Percentiles rank a stretch among this genome's conserved stretches.
phyloP scores from a whole-genome alignment of 164 flowering plant genomes.

The Warburgia ugandensis region DNA sequence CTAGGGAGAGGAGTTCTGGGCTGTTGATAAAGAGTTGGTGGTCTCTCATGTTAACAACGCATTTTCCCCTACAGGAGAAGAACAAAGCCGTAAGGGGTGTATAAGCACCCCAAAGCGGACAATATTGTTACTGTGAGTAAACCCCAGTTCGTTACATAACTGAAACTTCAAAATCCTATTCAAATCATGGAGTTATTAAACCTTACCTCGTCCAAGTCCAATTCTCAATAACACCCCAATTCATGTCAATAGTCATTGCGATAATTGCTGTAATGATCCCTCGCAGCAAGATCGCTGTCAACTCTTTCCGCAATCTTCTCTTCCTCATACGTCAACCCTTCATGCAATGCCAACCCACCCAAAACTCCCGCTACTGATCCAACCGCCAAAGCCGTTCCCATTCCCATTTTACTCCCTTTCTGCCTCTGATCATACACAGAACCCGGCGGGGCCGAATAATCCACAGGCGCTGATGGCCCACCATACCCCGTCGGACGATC shows the following conservation, averaged over 20 bases:
- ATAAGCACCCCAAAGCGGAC: no score
- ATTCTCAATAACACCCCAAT: background rate
- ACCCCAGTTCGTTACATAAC: no score
- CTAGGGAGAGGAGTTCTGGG: no score
- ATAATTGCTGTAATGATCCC: slow-evolving; percentile 3
- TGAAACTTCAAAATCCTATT: no score
- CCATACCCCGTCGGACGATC: slow-evolving; percentile 31
- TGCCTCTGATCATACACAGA: slow-evolving; percentile 31
- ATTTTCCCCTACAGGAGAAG: no score
- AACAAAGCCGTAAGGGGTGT: no score
- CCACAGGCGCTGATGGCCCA: slow-evolving; percentile 75
- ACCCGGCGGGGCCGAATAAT: slow-evolving; percentile 25
- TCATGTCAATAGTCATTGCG: background rate
- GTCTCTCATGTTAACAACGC: no score
- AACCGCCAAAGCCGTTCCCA: slow-evolving; percentile 56
- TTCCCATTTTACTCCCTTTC: slow-evolving; percentile 38
- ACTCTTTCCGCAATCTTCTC: slow-evolving; percentile 55
- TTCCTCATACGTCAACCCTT: slow-evolving; percentile 63
- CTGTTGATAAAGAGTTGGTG: no score
- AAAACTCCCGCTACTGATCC: slow-evolving; percentile 64
- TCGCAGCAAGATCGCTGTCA: slow-evolving; percentile 27
- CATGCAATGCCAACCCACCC: slow-evolving; percentile 62
- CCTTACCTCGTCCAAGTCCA: background rate
- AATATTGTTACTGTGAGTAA: no score
- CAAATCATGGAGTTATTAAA: background rate